Percentiles rank a stretch among this genome's conserved stretches.
Evolutionary conservation across 1,139 yeast genomes (phyloP).

Genomic region (Geotrichum reessii): DNA sequence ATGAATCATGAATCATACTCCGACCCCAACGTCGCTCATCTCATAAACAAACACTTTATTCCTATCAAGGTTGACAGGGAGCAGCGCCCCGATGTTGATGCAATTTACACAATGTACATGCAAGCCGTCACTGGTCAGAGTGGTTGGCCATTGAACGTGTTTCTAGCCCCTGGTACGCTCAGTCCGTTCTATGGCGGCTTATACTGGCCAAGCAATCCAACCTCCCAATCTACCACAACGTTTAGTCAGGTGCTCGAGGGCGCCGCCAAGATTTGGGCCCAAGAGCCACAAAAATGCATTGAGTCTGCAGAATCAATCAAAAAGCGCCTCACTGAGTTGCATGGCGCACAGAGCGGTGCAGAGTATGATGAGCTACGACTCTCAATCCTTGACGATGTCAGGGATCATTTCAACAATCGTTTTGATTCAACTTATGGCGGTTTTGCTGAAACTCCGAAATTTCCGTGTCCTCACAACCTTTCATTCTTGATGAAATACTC

Average conservation of each 20-base stretch:
- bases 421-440: slow-evolving; percentile 35
- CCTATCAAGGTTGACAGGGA: slow-evolving; percentile 39
- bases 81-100: slow-evolving; percentile 39
- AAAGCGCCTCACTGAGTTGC: slow-evolving; percentile 24
- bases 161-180: slow-evolving; percentile 35
- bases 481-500: slow-evolving; percentile 29
- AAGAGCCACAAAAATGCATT: slow-evolving; percentile 27
- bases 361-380: slow-evolving; percentile 23
- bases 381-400: slow-evolving; percentile 25
- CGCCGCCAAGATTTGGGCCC: slow-evolving; percentile 31
- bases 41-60: slow-evolving; percentile 33
- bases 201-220: slow-evolving; percentile 34
- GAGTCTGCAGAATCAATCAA: slow-evolving; percentile 27
- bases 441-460: slow-evolving; percentile 37
- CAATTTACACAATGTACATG: slow-evolving; percentile 38
- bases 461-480: slow-evolving; percentile 35
- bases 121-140: slow-evolving; percentile 39
- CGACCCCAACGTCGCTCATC: slow-evolving; percentile 29
- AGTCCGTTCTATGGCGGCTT: slow-evolving; percentile 40
- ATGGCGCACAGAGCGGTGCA: slow-evolving; percentile 29
- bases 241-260: slow-evolving; percentile 27
- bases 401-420: slow-evolving; percentile 28
- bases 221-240: slow-evolving; percentile 13
- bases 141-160: slow-evolving; percentile 42
- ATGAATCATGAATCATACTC: slow-evolving; percentile 37